Evolutionary conservation across 139 green algal species (phyloP), one percentile per base, ranked within the genome.

Genomic region (Chlamydomonas sp.): DNA sequence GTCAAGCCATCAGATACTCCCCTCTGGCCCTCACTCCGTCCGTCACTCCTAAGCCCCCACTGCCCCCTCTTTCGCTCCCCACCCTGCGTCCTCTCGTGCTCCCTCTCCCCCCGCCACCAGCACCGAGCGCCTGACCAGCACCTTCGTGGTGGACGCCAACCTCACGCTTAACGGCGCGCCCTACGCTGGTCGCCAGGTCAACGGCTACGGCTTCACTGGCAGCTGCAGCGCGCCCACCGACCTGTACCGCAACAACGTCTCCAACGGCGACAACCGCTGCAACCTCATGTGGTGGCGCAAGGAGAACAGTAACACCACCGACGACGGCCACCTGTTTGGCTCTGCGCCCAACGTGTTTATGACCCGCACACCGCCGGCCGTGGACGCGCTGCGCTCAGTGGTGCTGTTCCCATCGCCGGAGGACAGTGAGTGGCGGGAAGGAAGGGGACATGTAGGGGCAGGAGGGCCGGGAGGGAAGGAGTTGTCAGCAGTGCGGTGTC

Each of bases 161-260:
- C 17, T 85, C 17, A 78, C 80, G 10, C 67, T 85, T 2, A 71
- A 85, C 67, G 80, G 80, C 57, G 1, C 60, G 80, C 80, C 80
- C 7, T 85, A 85, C 67, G 68, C 67, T 5, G 17, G 4, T 49
- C 31, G 31, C 31, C 31, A 49, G 31, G 31, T 49, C 31, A 49
- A 49, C 31, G 31, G 31, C 31, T 49, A 49, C 7, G 63, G 80
- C 63, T 85, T 85, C 80, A 77, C 15, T 2, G 80, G 80, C 80
- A 77, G 67, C 80, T 85, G 80, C 80, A 74, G 60, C 66, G 63
- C 62, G 66, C 80, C 80, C 2, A 10, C 2, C 15, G 80, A 85
- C 63, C 49, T 85, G 5, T 85, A 85, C 66, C 80, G 80, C 64
- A 7, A 85, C 80, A 85, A 85, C 66, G 66, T 17, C 66, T 49